Evolutionary conservation across 2,329 filamentous ascomycete species (phyloP), one percentile per base, ranked within the genome.

Genomic region (Trichoderma arundinaceum): DNA sequence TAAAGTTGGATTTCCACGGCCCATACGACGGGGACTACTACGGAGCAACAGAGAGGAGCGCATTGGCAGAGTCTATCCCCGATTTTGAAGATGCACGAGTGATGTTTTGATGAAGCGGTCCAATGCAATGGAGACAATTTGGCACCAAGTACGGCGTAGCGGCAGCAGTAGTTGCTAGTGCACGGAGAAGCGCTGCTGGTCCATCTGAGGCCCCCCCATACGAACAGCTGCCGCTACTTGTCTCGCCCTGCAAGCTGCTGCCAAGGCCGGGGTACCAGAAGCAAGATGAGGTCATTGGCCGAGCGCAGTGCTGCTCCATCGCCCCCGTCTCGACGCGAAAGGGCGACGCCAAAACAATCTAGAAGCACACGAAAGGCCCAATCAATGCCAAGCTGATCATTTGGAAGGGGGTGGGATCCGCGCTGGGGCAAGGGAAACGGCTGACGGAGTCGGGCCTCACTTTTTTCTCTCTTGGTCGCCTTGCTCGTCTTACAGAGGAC

Each of bases 211-310:
- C 41, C 6, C 32, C 32, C 10, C 28, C 51, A 22, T 35, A 53
- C 17, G 9, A 39, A 49, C 58, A 17, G 33, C 33, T 13, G 48
- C 48, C 39, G 38, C 38, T 52, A 51, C 22, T 35, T 13, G n/a
- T 32, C 5, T 43, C 15, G 44, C 44, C 22, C 53, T 57, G 59
- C 48, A 62, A 12, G 38, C 48, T 19, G 46, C 43, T 51, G 62
- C 62, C 62, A 65, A 65, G 52, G 48, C 62, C 62, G 62, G 62
- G 62, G 62, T 65, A 51, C 44, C 44, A 51, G 54, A 65, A 12
- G 62, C 62, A 59, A 10, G 22, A 65, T 65, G 62, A 65, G 62
- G 62, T 65, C 62, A 65, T 65, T 51, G 62, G 62, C 62, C 48
- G 49, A 58, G n/a, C 6, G n/a, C 53, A 58, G 39, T 38, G 46